phyloP scores from a whole-genome alignment of 495 filamentous ascomycete species.

The Alectoria sarmentosa region DNA sequence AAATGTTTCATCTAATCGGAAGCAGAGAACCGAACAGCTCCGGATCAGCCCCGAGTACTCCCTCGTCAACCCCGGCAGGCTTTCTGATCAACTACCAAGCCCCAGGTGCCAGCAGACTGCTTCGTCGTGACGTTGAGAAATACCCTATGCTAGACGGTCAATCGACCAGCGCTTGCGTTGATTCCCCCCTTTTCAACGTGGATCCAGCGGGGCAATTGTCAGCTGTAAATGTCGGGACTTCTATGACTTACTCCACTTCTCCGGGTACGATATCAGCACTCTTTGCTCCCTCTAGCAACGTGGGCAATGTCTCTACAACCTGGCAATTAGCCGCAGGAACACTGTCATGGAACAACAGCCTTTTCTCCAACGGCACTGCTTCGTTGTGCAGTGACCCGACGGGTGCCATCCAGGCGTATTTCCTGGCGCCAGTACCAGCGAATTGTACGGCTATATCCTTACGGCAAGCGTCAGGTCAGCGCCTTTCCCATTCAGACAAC shows the following conservation, averaged over 20 bases:
- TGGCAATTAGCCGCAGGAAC: background rate
- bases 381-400: background rate
- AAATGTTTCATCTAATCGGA: background rate
- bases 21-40: background rate
- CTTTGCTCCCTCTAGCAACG: background rate
- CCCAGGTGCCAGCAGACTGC: background rate
- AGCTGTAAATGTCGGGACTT: background rate
- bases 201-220: background rate
- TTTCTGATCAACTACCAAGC: background rate
- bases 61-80: background rate
- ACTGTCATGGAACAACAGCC: background rate
- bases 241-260: constrained; percentile 1
- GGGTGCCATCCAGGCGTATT: background rate
- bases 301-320: background rate
- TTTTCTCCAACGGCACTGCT: constrained; percentile 7
- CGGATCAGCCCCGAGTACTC: background rate
- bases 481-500: background rate
- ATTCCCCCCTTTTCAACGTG: background rate
- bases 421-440: background rate
- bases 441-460: constrained; percentile 3
- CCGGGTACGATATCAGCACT: background rate
- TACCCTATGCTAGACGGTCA: background rate
- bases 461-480: background rate
- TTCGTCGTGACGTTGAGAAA: background rate
- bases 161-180: background rate